Conservation (phyloP, 768 basidiomycete genomes). For the Holtermanniella nyarrowii region DNA sequence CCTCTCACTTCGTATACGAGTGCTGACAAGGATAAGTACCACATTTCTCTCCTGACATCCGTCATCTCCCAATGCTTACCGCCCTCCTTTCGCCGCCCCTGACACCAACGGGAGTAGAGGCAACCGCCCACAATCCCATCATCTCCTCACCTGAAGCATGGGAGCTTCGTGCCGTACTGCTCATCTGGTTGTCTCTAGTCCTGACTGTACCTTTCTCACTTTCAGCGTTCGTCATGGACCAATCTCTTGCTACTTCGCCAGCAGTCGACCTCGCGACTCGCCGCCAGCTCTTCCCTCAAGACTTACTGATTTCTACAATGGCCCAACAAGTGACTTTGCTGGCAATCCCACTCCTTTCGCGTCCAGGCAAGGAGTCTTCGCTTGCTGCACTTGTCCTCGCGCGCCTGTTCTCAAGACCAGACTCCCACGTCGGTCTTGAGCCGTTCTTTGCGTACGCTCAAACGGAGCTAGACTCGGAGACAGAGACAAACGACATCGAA, state of each 20-base stretch:
- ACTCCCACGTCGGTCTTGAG: slow-evolving; percentile 18
- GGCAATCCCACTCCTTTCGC: slow-evolving; percentile 17
- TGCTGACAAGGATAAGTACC: slow-evolving; percentile 52
- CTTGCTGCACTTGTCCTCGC: slow-evolving; percentile 72
- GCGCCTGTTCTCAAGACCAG: slow-evolving; percentile 67
- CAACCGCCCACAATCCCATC: slow-evolving; percentile 19
- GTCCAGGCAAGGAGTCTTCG: slow-evolving; percentile 67
- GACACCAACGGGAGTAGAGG: slow-evolving; percentile 43
- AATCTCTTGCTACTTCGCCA: slow-evolving; percentile 43
- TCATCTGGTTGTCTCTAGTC: slow-evolving; percentile 90
- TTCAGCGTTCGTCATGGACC: slow-evolving; percentile 56
- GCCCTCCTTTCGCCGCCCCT: slow-evolving; percentile 49
- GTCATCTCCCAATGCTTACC: slow-evolving; percentile 66
- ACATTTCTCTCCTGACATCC: slow-evolving; percentile 85
- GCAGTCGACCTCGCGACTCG: slow-evolving; percentile 24
- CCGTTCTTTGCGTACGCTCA: slow-evolving; percentile 20
- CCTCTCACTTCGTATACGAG: too few relatives aligned
- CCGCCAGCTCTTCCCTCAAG: slow-evolving; percentile 7
- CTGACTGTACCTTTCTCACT: slow-evolving; percentile 90
- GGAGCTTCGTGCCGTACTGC: slow-evolving; percentile 68
- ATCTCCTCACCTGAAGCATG: slow-evolving; percentile 47
- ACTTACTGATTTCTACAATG: slow-evolving; percentile 43
- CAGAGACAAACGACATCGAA: slow-evolving; percentile 25
- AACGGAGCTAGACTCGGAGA: slow-evolving; percentile 15
- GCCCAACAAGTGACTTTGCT: slow-evolving; percentile 43